phyloP scores from a whole-genome alignment of 345 rosid genomes.

The Sapria himalayana region DNA sequence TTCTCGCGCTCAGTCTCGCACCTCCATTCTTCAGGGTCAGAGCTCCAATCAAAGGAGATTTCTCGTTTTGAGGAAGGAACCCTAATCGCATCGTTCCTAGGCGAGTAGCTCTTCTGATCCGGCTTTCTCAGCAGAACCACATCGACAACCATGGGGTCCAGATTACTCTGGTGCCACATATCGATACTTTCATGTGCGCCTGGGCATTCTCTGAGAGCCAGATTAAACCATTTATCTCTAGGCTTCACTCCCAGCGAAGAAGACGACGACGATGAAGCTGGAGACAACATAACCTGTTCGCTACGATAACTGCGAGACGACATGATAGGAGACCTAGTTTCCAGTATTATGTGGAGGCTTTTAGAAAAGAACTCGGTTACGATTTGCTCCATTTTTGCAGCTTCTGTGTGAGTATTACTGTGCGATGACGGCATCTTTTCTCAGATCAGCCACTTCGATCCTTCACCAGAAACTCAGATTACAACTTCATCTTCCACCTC shows the following conservation, averaged over 20 bases:
- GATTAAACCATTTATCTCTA: conserved; percentile 83
- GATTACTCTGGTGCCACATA: conserved; percentile 44
- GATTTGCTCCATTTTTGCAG: conserved; percentile 66
- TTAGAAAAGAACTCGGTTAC: conserved; percentile 77
- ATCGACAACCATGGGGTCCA: conserved; percentile 71
- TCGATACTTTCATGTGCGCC: conserved; percentile 65
- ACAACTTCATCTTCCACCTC: no score
- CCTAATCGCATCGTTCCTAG: conserved; percentile 24
- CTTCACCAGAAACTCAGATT: conserved; percentile 9
- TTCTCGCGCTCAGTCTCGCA: conserved; percentile 32
- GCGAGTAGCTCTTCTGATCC: conserved; percentile 21
- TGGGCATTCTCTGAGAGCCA: conserved; percentile 83
- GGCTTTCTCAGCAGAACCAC: conserved; percentile 50
- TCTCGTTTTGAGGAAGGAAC: conserved; percentile 29
- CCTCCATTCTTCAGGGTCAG: conserved; percentile 47
- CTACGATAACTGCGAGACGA: conserved; percentile 73
- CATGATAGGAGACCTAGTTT: conserved; percentile 63
- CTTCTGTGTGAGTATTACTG: conserved; percentile 30
- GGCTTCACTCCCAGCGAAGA: conserved; percentile 66
- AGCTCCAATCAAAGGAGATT: conserved; percentile 24
- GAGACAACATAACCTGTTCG: conserved; percentile 52
- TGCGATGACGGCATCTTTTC: conserved; percentile 34
- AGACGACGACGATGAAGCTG: conserved; percentile 51
- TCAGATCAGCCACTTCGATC: conserved; percentile 6
- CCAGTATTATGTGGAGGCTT: conserved; percentile 76